A percentile compares a stretch with the other conserved stretches of the same genome.
These are phyloP conservation scores for Phoma sp. DNA, from an alignment of 2,329 filamentous ascomycete genomes.

Conservation along the genomic window DNA sequence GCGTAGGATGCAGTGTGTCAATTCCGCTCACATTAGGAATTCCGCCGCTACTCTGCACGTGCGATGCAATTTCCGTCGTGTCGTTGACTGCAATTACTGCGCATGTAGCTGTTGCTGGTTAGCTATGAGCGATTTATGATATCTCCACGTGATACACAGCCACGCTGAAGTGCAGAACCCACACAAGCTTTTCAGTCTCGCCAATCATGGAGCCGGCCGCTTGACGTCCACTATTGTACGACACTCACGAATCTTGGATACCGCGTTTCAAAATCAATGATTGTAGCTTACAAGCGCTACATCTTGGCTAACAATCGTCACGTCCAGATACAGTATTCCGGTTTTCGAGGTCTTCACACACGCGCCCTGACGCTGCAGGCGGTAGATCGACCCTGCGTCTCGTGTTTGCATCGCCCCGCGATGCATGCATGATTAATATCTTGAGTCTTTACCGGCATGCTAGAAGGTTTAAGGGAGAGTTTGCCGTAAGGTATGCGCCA, in stretches of 20 bases:
- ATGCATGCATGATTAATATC: not conserved
- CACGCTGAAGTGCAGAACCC: constrained; percentile 17
- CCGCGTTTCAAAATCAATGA: constrained; percentile 14
- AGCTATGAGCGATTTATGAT: constrained; percentile 35
- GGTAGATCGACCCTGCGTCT: not conserved
- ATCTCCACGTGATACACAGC: constrained; percentile 23
- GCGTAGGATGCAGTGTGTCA: constrained; percentile 16
- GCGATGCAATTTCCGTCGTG: constrained; percentile 18
- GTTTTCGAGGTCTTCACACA: not conserved
- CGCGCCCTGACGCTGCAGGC: not conserved
- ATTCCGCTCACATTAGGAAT: constrained; percentile 16
- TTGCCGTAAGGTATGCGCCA: not conserved
- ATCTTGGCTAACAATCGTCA: constrained; percentile 2
- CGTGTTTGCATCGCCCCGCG: not conserved
- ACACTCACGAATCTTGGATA: not conserved
- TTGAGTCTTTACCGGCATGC: not conserved
- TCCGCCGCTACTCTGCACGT: constrained; percentile 12
- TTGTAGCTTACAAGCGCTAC: constrained; percentile 3
- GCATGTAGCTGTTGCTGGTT: constrained; percentile 31
- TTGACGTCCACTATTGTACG: constrained; percentile 9
- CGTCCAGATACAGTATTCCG: constrained; percentile 15
- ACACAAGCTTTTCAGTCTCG: constrained; percentile 4
- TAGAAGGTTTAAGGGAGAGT: not conserved
- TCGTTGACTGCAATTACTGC: constrained; percentile 1
- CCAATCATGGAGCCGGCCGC: constrained; percentile 10